Conservation (phyloP, 345 rosid genomes). For the Ceriops decandra region DNA sequence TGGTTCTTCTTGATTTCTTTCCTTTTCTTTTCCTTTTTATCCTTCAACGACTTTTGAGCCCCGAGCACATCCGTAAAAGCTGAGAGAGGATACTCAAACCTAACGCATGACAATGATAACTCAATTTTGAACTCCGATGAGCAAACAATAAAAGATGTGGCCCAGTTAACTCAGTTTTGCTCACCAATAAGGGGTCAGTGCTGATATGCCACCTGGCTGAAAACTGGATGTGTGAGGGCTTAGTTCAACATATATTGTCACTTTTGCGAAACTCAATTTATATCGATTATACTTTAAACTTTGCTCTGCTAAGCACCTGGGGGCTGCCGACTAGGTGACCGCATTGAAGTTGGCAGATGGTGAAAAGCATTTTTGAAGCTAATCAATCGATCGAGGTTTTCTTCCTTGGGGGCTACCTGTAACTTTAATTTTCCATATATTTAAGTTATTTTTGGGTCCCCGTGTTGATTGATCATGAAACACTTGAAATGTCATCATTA, state of each 20-base stretch:
- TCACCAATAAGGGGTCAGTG: not conserved
- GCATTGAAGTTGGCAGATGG: too few relatives aligned
- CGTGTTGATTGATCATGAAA: not conserved
- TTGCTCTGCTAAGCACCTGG: not conserved
- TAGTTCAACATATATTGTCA: not conserved
- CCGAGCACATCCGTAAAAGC: not conserved
- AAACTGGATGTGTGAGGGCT: not conserved
- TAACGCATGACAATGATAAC: not conserved
- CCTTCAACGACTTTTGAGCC: not conserved
- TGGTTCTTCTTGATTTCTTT: not conserved
- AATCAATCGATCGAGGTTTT: conserved; percentile 6
- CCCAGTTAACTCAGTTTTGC: conserved; percentile 4
- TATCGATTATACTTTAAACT: not conserved
- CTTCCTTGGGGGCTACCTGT: conserved; percentile 9
- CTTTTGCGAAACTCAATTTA: not conserved
- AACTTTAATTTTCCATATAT: not conserved
- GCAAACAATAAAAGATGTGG: conserved; percentile 3
- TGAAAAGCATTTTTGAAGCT: conserved; percentile 3
- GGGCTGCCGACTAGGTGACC: conserved; percentile 16
- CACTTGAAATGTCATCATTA: conserved; percentile 1
- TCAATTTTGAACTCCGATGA: not conserved
- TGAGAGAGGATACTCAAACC: not conserved
- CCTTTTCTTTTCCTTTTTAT: not conserved
- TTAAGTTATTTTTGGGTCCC: not conserved
- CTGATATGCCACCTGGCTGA: not conserved